Conservation (phyloP, 192 early-diverging fungal genomes). For the Chytriomyces sp. region DNA sequence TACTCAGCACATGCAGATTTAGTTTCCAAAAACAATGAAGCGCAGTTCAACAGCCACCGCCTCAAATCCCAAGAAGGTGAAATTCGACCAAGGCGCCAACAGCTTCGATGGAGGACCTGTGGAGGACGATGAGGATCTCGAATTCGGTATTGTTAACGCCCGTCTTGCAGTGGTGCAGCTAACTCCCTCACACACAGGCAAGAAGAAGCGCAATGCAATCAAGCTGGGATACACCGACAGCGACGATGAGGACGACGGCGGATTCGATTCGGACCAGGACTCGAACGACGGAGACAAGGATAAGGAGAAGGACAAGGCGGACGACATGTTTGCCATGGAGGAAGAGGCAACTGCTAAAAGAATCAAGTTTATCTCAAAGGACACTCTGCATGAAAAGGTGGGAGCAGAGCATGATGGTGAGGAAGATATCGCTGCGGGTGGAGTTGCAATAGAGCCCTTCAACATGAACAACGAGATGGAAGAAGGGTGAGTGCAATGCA, state of each 20-base stretch:
- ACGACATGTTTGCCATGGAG: constrained; percentile 51
- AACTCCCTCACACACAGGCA: not conserved
- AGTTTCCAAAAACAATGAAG: constrained; percentile 9
- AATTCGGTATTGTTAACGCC: constrained; percentile 6
- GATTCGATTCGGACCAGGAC: constrained; percentile 41
- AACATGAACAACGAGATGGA: constrained; percentile 66
- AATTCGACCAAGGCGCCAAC: constrained; percentile 12
- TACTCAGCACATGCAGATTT: too few relatives aligned
- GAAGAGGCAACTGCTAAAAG: constrained; percentile 16
- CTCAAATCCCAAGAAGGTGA: constrained; percentile 32
- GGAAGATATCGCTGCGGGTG: constrained; percentile 31
- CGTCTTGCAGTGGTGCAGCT: not conserved
- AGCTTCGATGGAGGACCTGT: not conserved
- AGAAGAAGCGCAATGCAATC: not conserved
- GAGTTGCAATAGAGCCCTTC: constrained; percentile 55
- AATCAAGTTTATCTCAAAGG: constrained; percentile 31
- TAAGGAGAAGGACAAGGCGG: constrained; percentile 36
- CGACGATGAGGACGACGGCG: constrained; percentile 45
- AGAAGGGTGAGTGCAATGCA: constrained; percentile 46
- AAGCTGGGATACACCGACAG: constrained; percentile 30
- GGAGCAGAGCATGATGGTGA: constrained; percentile 35
- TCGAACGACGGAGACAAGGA: constrained; percentile 15
- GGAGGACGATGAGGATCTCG: constrained; percentile 22
- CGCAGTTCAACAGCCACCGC: constrained; percentile 15
- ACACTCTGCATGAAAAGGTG: constrained; percentile 35